phyloP scores from a whole-genome alignment of 495 filamentous ascomycete genomes.

The Apodospora peruviana region DNA sequence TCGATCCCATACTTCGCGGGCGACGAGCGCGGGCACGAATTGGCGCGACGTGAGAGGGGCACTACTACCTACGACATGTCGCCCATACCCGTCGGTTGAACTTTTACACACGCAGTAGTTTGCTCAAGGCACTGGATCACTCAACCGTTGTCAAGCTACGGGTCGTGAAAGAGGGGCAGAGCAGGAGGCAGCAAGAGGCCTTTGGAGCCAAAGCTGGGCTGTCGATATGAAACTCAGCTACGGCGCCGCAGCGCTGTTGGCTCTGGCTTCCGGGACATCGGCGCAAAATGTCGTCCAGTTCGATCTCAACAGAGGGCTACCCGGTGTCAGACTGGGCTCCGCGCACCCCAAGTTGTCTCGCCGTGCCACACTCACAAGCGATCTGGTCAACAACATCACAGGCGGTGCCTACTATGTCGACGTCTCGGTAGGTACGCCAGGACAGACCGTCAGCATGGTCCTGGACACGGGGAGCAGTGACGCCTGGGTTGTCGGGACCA shows the following conservation, averaged over 20 bases:
- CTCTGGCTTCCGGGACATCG: slow-evolving; percentile 14
- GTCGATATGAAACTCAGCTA: slow-evolving; percentile 11
- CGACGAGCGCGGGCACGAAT: too few species aligned
- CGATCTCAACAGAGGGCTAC: slow-evolving; percentile 17
- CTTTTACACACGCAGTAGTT: too few species aligned
- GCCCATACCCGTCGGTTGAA: too few species aligned
- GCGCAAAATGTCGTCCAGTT: slow-evolving; percentile 27
- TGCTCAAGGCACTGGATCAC: not conserved
- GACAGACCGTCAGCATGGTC: slow-evolving; percentile 47
- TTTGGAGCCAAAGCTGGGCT: not conserved
- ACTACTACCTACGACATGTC: too few species aligned
- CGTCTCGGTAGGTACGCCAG: slow-evolving; percentile 64
- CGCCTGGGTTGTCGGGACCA: slow-evolving; percentile 58
- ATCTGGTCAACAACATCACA: slow-evolving; percentile 41
- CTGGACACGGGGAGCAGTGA: slow-evolving; percentile 86
- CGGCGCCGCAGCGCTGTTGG: slow-evolving; percentile 6
- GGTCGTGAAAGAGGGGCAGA: not conserved
- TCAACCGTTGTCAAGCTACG: not conserved
- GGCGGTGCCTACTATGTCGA: slow-evolving; percentile 59
- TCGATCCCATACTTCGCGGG: not conserved
- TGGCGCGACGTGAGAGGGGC: too few species aligned
- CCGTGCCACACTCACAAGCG: slow-evolving; percentile 27
- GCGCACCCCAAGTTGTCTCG: slow-evolving; percentile 10
- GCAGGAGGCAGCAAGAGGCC: not conserved
- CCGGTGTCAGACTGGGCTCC: slow-evolving; percentile 12